Base-by-base conservation (phyloP, 2,329 filamentous ascomycete genomes). In the Penicillium concentricum region DNA sequence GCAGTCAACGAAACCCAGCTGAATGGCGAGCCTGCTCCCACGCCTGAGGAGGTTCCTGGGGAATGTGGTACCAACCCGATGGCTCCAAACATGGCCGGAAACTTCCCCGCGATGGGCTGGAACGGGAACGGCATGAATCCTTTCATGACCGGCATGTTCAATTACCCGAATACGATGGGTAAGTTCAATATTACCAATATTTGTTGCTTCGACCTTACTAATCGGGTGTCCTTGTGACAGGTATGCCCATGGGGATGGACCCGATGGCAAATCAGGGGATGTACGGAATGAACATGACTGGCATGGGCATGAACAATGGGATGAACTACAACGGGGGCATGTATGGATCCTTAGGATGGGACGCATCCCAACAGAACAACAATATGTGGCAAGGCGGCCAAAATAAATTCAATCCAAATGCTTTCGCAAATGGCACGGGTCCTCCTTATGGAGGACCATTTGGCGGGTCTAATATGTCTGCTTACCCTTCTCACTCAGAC, bases 161-260 rank as follows among this genome's bases (percentile, higher is more conserved):
- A 75, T 84, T 91, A 88, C 82, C 89, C 75, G 83, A 88, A 88
- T 51, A 91, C 93, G 86, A 96, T 97, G 90, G 90, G 92, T 97
- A 84, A 72, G 90, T 81, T 46, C 10, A 32, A 13, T n/a, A 2
- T 37, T 20, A 24, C 32, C 24, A 16, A 10, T 12, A 5, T 38
- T 35, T 35, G 49, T 20, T 13, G 16, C 34, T 26, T 30, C 38
- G 37, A 46, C 42, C 38, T 71, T 70, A 66, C 75, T 60, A 46
- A 62, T 50, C 35, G n/a, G n/a, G n/a, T n/a, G n/a, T n/a, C n/a
- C n/a, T n/a, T 51, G 38, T 37, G 57, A 62, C 64, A 90, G 89
- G 86, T 71, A 92, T 94, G 88, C 80, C 88, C 69, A 91, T 93
- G 87, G 82, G 82, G 73, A 92, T 96, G 89, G 89, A 93, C 78